A percentile compares a stretch with the other conserved stretches of the same genome.
These are phyloP conservation scores for Heritiera littoralis DNA, from an alignment of 345 rosid species.

Conservation along the genomic window DNA sequence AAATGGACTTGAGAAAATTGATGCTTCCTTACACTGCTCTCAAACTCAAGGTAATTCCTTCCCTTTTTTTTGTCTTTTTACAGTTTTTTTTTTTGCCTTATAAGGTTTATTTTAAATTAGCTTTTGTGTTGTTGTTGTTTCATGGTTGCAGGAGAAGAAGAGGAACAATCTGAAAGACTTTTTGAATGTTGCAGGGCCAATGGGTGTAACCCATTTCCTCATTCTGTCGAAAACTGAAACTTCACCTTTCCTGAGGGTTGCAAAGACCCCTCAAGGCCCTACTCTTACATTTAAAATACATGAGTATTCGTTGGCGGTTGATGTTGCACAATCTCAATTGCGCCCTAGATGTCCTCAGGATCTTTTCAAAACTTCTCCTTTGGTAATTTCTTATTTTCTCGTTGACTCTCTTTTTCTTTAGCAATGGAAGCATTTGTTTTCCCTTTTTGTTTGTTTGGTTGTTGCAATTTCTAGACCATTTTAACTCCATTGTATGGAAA, in stretches of 20 bases:
- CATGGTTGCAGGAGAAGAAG: conserved; percentile 75
- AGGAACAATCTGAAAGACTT: conserved; percentile 80
- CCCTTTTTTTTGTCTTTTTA: neutral
- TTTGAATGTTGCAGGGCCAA: conserved; percentile 91
- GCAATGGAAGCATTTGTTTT: neutral
- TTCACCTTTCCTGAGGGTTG: conserved; percentile 72
- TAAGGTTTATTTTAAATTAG: conserved; percentile 9
- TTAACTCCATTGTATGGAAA: no score
- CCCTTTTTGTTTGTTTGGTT: neutral
- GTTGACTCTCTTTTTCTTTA: neutral
- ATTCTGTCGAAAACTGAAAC: conserved; percentile 74
- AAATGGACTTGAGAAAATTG: conserved; percentile 84
- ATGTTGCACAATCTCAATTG: conserved; percentile 79
- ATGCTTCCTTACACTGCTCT: conserved; percentile 98
- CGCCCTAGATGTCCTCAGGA: conserved; percentile 92
- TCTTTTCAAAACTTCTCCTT: conserved; percentile 82
- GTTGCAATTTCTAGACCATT: neutral
- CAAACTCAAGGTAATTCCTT: conserved; percentile 60
- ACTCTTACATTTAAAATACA: conserved; percentile 81
- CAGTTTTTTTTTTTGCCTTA: neutral
- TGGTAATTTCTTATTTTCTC: conserved; percentile 46
- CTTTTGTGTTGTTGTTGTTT: neutral
- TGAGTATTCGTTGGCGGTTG: conserved; percentile 71
- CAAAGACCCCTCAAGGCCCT: conserved; percentile 97
- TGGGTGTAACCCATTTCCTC: conserved; percentile 97